phyloP scores from a whole-genome alignment of 2,329 filamentous ascomycete species.

The Trichothecium roseum region DNA sequence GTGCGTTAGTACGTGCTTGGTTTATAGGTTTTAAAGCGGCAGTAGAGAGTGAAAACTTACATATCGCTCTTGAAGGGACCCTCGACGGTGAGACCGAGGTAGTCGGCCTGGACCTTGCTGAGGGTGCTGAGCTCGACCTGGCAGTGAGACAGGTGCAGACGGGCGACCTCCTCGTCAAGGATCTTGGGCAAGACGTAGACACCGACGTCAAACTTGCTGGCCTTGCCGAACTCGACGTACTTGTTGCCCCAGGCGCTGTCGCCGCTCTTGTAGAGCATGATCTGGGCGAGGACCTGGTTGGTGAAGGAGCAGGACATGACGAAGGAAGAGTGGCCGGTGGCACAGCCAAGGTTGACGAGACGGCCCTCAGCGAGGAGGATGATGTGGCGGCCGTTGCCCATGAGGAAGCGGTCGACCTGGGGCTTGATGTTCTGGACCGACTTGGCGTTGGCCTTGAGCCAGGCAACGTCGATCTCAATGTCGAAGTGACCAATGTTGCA shows the following conservation, averaged over 20 bases:
- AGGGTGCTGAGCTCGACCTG: conserved; percentile 90
- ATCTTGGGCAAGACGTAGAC: conserved; percentile 97
- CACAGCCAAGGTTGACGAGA: conserved; percentile 98
- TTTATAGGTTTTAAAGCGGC: background rate
- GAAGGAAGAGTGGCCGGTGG: conserved; percentile 97
- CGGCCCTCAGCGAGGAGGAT: conserved; percentile 97
- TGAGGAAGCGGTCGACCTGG: conserved; percentile 95
- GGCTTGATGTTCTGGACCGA: conserved; percentile 98
- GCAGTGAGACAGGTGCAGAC: conserved; percentile 85
- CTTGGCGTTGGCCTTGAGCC: conserved; percentile 94
- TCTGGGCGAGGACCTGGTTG: conserved; percentile 99
- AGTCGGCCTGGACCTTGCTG: conserved; percentile 80
- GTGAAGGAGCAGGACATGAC: conserved; percentile 99
- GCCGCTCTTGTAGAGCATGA: conserved; percentile 90
- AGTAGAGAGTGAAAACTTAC: conserved; percentile 36
- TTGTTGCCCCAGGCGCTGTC: conserved; percentile 83
- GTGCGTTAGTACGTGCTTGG: conserved; percentile 5
- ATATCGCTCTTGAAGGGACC: conserved; percentile 96
- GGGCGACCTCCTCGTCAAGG: conserved; percentile 95
- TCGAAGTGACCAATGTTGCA: conserved; percentile 99
- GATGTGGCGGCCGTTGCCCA: conserved; percentile 88
- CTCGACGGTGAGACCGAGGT: conserved; percentile 75
- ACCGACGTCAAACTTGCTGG: conserved; percentile 78
- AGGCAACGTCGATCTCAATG: conserved; percentile 99
- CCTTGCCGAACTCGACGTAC: conserved; percentile 93